Evolutionary conservation across 2,329 filamentous ascomycete species (phyloP), one percentile per base, ranked within the genome.

Genomic region (Septoria petroselini): DNA sequence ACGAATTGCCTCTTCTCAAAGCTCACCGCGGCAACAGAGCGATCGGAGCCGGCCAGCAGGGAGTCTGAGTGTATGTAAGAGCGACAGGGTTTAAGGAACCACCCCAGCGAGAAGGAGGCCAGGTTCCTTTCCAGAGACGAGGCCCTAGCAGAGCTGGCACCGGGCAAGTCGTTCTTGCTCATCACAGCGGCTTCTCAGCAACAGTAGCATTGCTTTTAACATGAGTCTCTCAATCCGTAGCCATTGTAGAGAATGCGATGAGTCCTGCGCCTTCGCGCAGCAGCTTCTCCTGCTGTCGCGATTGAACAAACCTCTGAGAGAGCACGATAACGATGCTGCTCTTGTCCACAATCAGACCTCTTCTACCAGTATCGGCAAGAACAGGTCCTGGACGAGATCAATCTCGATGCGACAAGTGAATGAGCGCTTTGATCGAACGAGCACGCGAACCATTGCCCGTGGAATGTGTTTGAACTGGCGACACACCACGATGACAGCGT

Each of bases 381-480:
- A 11, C 45, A 38, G 15, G 14, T 40, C 35, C 25, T 40, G 33
- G 33, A 45, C 43, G 39, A 42, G 50, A 34, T 23, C 50, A 25
- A 59, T 62, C 31, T 56, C 43, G 15, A 55, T 66, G 37, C 37
- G 44, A 7, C 37, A 51, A n/a, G 57, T 66, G 29, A 66, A 65
- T 39, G 42, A 59, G 38, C 62, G 63, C 35, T 54, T 65, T 17
- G 30, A 30, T 18, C 33, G 19, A n/a, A 44, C 1, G 33, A 45
- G n/a, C 51, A 40, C 5, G 42, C 42, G 8, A 25, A 47, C 3
- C 41, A 56, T 30, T 41, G 41, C 14, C 63, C 65, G 4, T 65
- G 64, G 65, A 67, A 67, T 41, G 58, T 57, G 15, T 57, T 67
- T 3, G 65, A 67, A 53, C 58, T 67, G 7, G 62, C 65, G 1